Evolutionary conservation across 2,329 filamentous ascomycete genomes (phyloP), one percentile per base, ranked within the genome.

Genomic region (Colletotrichum destructivum): DNA sequence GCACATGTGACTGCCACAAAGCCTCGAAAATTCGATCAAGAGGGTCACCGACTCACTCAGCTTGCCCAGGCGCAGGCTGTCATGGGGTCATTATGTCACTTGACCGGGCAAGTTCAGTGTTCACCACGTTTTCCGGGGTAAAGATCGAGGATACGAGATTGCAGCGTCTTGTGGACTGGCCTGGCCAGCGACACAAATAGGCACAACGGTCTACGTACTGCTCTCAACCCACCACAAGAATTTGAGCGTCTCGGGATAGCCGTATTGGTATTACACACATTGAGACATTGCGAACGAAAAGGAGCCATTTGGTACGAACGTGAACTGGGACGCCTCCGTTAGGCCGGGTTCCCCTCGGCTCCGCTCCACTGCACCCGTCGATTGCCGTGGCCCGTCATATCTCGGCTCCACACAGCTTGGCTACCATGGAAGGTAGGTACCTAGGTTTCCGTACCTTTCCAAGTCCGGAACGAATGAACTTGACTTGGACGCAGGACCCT

Each of bases 351-450:
- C 59, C 59, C 64, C 21, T 72, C 66, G 66, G 60, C 54, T 65
- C 66, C 59, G 69, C 69, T 21, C 46, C 9, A n/a, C 51, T 35
- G 57, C 69, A 56, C 69, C 38, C 38, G 49, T 18, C 57, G 64
- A 71, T 68, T 71, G 64, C 69, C 69, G 69, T 66, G 31, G 49
- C 59, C 69, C 51, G 47, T 61, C 46, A 46, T 51, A 52, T 57
- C 38, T 57, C 51, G 46, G 54, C 46, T 54, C 61, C 54, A 69
- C 47, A 13, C n/a, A 56, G 44, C 42, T n/a, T 56, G 31, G 26
- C 57, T 63, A 31, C 42, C 57, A 9, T 35, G 31, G 31, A 35
- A 35, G 31, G 31, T n/a, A 16, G 23, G 23, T 11, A 52, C 49
- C 47, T 49, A 7, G 31, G 31, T 2, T 31, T 31, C 9, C 31